These are phyloP conservation scores for Boletus reticulatus DNA, from an alignment of 768 basidiomycete species.

Conservation along the genomic window DNA sequence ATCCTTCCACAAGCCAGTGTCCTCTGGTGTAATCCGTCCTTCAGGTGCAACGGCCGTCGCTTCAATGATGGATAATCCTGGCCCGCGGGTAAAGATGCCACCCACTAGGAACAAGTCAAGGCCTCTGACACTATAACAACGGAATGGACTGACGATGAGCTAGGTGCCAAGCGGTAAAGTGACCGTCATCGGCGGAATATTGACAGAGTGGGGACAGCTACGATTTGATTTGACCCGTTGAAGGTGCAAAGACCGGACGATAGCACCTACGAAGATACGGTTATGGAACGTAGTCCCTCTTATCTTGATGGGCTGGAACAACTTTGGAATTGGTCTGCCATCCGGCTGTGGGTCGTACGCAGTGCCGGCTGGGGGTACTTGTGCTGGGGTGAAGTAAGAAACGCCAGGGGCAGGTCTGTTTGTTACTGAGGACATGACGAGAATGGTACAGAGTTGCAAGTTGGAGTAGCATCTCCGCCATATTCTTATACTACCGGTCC, in stretches of 20 bases:
- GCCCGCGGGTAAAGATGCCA: constrained; percentile 18
- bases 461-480: neutral
- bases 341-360: constrained; percentile 40
- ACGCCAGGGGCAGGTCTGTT: constrained; percentile 42
- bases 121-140: neutral
- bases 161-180: constrained; percentile 53
- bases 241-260: neutral
- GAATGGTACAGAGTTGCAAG: too few species aligned
- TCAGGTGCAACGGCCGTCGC: constrained; percentile 52
- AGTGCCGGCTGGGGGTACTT: constrained; percentile 44
- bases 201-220: constrained; percentile 59
- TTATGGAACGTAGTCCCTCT: constrained; percentile 53
- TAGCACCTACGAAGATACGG: constrained; percentile 46
- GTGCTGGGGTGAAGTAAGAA: constrained; percentile 48
- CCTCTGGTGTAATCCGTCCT: constrained; percentile 67
- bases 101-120: constrained; percentile 31
- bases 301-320: constrained; percentile 58
- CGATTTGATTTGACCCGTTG: neutral
- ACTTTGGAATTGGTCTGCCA: constrained; percentile 38
- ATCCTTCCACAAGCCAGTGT: constrained; percentile 36
- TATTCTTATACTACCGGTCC: constrained; percentile 1
- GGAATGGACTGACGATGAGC: constrained; percentile 38
- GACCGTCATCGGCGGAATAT: constrained; percentile 56
- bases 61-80: constrained; percentile 62
- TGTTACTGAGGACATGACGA: constrained; percentile 9